Percentiles rank a stretch among this genome's conserved stretches.
Evolutionary conservation across 2,329 filamentous ascomycete genomes (phyloP).

Genomic region (Pseudogymnoascus sp.): DNA sequence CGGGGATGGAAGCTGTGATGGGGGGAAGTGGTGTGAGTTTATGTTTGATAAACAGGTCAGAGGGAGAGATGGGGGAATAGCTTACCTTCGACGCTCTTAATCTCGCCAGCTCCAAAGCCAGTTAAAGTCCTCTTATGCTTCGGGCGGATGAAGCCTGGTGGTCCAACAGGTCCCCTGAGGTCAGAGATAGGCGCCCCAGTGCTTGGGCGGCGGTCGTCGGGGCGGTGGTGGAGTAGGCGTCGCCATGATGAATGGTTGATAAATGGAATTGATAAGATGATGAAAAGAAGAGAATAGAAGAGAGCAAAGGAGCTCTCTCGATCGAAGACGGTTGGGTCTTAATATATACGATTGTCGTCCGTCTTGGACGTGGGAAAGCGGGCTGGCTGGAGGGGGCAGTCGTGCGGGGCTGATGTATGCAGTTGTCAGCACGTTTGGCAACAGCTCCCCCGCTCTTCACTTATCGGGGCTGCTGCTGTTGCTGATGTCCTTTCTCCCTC

Average conservation of each 20-base stretch:
- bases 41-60: not conserved
- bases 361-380: not conserved
- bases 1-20: conserved; percentile 67
- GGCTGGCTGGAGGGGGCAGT: not conserved
- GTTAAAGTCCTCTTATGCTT: conserved; percentile 98
- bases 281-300: not conserved
- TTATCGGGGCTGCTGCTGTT: not conserved
- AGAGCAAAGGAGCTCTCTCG: not conserved
- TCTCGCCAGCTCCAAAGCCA: conserved; percentile 82
- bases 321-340: not conserved
- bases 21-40: not conserved
- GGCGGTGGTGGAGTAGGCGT: conserved; percentile 23
- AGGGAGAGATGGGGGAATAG: not conserved
- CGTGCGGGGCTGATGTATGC: not conserved
- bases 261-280: not conserved
- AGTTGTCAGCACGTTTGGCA: conserved; percentile 7
- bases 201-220: conserved; percentile 74
- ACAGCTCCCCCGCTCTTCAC: conserved; percentile 1
- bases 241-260: conserved; percentile 6
- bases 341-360: not conserved
- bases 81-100: conserved; percentile 85
- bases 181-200: conserved; percentile 78
- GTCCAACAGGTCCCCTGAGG: conserved; percentile 78
- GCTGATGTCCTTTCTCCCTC: not conserved
- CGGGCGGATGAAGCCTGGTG: conserved; percentile 74